A percentile compares a stretch with the other conserved stretches of the same genome.
Evolutionary conservation across 192 early-diverging fungal genomes (phyloP).

Genomic region (Lunasporangiospora selenospora): DNA sequence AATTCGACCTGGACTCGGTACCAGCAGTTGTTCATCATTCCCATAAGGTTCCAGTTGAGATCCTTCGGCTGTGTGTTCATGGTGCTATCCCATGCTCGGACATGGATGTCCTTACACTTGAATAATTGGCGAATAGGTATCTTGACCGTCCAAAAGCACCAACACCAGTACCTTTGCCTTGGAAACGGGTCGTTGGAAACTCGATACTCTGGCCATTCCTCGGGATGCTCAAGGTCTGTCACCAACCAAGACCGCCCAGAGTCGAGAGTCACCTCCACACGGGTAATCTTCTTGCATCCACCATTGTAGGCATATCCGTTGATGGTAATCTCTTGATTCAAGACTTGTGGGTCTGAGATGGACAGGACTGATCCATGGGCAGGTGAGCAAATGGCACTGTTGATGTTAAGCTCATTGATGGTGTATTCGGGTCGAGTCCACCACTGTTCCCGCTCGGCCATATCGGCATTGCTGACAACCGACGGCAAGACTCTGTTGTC

Average conservation of each 20-base stretch:
- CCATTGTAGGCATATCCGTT: conserved; percentile 86
- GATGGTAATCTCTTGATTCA: conserved; percentile 41
- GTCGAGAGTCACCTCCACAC: conserved; percentile 85
- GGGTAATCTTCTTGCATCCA: conserved; percentile 73
- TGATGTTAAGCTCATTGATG: conserved; percentile 82
- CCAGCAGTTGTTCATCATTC: conserved; percentile 80
- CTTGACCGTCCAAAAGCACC: conserved; percentile 64
- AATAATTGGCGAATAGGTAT: conserved; percentile 46
- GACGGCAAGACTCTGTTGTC: conserved; percentile 91
- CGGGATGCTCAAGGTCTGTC: conserved; percentile 58
- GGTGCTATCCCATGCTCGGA: conserved; percentile 68
- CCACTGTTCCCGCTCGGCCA: conserved; percentile 51
- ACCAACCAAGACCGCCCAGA: conserved; percentile 82
- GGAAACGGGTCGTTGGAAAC: conserved; percentile 26
- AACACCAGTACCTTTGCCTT: conserved; percentile 63
- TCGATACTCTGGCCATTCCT: conserved; percentile 28
- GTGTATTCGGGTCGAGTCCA: conserved; percentile 70
- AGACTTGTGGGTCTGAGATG: conserved; percentile 15
- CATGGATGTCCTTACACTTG: conserved; percentile 54
- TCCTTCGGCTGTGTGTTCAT: conserved; percentile 67
- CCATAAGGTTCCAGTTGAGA: conserved; percentile 74
- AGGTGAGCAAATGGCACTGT: conserved; percentile 76
- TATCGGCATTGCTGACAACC: conserved; percentile 56
- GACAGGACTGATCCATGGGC: conserved; percentile 56
- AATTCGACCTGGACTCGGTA: conserved; percentile 58